Evolutionary conservation across 2,329 filamentous ascomycete genomes (phyloP), one percentile per base, ranked within the genome.

Genomic region (Nothopassalora personata): DNA sequence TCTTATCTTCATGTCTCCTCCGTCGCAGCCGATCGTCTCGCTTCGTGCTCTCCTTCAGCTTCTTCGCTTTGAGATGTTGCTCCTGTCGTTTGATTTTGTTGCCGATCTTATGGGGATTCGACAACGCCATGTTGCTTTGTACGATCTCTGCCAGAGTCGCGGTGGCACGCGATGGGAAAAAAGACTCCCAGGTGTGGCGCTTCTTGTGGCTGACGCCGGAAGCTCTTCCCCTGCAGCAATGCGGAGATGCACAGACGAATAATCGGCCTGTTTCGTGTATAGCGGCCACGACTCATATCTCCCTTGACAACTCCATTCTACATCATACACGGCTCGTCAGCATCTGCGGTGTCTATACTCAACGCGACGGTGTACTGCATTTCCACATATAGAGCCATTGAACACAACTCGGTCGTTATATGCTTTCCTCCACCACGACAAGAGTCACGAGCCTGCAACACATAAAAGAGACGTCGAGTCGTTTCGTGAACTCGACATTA

Each of bases 1-100:
- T 85, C 73, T 88, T 89, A 64, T 87, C 84, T 75, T 99, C 94
- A 70, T 92, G 89, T 76, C 88, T 90, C 76, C 90, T 91, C 60
- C 90, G 82, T 52, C 84, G 83, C 72, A 91, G 88, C 63, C 92
- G 86, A 69, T 86, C 83, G 68, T 91, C 89, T 69, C 90, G 86
- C 68, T 88, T 89, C 50, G 86, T 79, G 71, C 86, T 87, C 71
- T 91, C 89, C 65, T 84, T 84, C 48, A 83, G 80, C 71, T 88
- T 88, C 77, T 97, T 97, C 71, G 88, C 83, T 67, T 89, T 86
- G 60, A 96, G 80, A 71, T 91, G 88, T 60, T 93, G 82, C 67
- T 87, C 81, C 72, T 94, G 84, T 62, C 94, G 83, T 71, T 86
- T 87, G 23, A 90, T 76, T 74, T 96, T 97, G 61, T 74, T 74